Conservation (phyloP, 2,329 filamentous ascomycete genomes). For the Diplodia scrobiculata region DNA sequence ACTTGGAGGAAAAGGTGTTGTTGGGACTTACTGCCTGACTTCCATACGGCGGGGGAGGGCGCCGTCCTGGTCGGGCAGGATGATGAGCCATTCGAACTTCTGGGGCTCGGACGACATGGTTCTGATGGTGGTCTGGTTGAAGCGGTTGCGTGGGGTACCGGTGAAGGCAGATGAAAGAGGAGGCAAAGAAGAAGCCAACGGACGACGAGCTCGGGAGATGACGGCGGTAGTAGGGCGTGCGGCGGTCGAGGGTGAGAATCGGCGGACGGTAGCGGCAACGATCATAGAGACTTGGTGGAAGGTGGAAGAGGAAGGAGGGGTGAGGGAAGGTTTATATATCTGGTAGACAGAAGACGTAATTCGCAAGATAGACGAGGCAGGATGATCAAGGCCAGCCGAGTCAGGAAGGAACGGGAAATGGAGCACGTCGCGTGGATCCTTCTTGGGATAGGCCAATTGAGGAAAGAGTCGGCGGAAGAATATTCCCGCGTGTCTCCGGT, state of each 20-base stretch:
- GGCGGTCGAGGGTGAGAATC: background rate
- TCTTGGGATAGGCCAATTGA: background rate
- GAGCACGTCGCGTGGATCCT: background rate
- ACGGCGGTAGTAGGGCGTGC: background rate
- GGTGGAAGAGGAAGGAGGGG: background rate
- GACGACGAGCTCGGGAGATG: background rate
- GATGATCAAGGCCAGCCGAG: background rate
- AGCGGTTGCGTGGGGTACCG: background rate
- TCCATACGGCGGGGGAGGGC: slow-evolving; percentile 49
- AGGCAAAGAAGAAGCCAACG: background rate
- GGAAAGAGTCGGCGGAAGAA: slow-evolving; percentile 9
- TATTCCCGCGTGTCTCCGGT: slow-evolving; percentile 8
- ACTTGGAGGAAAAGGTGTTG: background rate
- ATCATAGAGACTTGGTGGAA: background rate
- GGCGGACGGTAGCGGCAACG: background rate
- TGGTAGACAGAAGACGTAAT: background rate
- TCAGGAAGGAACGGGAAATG: background rate
- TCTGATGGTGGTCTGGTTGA: background rate
- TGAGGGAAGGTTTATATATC: background rate
- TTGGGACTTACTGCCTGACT: slow-evolving; percentile 39
- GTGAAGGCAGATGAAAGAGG: background rate
- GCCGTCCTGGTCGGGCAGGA: slow-evolving; percentile 50
- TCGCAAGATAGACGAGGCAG: slow-evolving; percentile 2
- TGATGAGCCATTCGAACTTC: slow-evolving; percentile 56
- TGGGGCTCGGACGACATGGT: slow-evolving; percentile 31